Evolutionary conservation across 495 filamentous ascomycete species (phyloP), one percentile per base, ranked within the genome.

Genomic region (Xylaria nigripes): DNA sequence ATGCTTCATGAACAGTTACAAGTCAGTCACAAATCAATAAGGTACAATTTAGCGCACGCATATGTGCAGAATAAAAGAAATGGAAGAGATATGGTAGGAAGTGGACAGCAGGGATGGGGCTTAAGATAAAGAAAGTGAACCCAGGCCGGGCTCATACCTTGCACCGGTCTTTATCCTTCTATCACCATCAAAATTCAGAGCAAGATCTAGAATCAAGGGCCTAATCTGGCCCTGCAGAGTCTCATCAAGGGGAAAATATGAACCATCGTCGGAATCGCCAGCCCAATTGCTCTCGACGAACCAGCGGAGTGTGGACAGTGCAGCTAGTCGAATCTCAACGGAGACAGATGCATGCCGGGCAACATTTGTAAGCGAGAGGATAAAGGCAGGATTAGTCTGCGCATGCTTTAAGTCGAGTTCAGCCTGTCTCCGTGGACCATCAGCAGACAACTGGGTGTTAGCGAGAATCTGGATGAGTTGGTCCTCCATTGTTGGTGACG

Each of bases 81-180:
- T 8, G 21, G 21, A 47, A 22, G 10, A 9, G 9, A 27, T 18
- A 19, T 3, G 19, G 2, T 0, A 23, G 16, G 30, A 47, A 13
- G 27, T 24, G 36, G 45, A 16, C 30, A 42, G 43, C 30, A 19
- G 21, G 1, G 42, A n/a, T n/a, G 23, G 18, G 51, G 32, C 25
- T 8, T 34, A n/a, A 38, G 27, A 36, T 25, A 34, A 7, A 41
- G 21, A 32, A 4, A 18, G 12, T 21, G 22, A 9, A 23, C 15
- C 41, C 19, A 24, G 23, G 34, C 19, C 32, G 9, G 23, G 30
- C 7, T 21, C 71, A 45, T 64, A 78, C 76, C 78, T 92, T 23
- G 93, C 88, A 6, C 86, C 84, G 21, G 80, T 78, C 69, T 92
- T 89, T 55, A 97, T 81, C 68, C 90, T 95, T 58, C 89, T 80